Evolutionary conservation across 345 rosid species (phyloP), one percentile per base, ranked within the genome.

Genomic region (Erysimum cheiranthoides): DNA sequence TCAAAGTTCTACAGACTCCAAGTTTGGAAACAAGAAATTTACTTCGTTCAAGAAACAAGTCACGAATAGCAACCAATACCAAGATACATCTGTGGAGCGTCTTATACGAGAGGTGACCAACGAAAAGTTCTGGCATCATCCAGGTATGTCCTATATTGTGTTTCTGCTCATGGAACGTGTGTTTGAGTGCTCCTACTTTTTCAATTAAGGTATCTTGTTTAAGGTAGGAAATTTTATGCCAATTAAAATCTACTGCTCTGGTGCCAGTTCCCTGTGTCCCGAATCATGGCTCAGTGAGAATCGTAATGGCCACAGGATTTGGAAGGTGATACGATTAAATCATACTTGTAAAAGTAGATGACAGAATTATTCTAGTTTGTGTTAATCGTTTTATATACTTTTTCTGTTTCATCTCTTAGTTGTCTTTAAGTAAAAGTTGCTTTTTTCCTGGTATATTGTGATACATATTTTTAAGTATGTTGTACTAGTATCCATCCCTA

Each of bases 1-100:
- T 78, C 99, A 90, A 80, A 83, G 74, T 68, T 85, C 87, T 65
- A n/a, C 79, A 66, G 99, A 95, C 79, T 54, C 84, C 2, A 95
- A 93, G 82, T 78, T 80, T 39, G 89, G 85, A 49, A 87, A 77
- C 78, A 95, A 93, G 83, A 95, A 93, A 80, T 81, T 80, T 77
- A 80, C 79, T 71, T 74, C 84, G 77, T 65, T 84, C 71, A 95
- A 90, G 85, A 96, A 89, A 80, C 72, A 82, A 60, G 71, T 71
- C 32, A 66, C 71, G 42, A 78, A 61, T 58, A 75, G 79, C 76
- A 71, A 64, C 53, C 75, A 86, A 16, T 93, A 93, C 79, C 98
- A 88, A 71, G 99, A 96, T 82, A 86, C 99, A 25, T 96, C 99
- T n/a, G 99, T 96, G 76, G 99, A 96, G 78, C 98, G 99, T 58